These are phyloP conservation scores for Przewalskia tangutica DNA, from an alignment of 257 asterid genomes.

Conservation along the genomic window DNA sequence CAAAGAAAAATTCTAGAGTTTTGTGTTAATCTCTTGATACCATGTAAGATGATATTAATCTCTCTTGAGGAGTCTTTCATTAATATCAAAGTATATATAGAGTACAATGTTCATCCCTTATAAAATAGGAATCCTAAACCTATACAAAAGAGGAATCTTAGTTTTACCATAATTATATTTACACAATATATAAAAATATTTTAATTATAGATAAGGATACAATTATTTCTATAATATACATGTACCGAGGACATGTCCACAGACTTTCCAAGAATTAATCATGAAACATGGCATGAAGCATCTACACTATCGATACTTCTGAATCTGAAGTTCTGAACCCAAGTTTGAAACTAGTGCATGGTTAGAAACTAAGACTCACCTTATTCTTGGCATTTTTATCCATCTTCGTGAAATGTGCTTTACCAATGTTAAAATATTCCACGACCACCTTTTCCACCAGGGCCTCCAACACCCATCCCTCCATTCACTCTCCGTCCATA, in stretches of 20 bases:
- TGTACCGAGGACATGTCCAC: constrained; percentile 10
- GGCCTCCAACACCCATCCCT: constrained; percentile 58
- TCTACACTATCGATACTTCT: background rate
- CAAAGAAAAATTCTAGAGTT: too few species aligned
- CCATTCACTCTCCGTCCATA: constrained; percentile 41
- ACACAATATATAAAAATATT: too few species aligned
- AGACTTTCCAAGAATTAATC: background rate
- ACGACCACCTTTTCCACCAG: constrained; percentile 60
- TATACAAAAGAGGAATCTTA: too few species aligned
- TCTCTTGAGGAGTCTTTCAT: too few species aligned
- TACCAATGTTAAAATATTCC: constrained; percentile 69
- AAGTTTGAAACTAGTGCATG: background rate
- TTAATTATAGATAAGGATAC: too few species aligned
- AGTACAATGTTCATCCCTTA: too few species aligned
- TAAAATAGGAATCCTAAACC: too few species aligned
- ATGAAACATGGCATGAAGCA: background rate
- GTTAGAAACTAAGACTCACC: constrained; percentile 28
- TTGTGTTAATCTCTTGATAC: too few species aligned
- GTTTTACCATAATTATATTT: too few species aligned
- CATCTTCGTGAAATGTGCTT: constrained; percentile 61
- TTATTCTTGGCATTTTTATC: constrained; percentile 80
- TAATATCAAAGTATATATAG: too few species aligned
- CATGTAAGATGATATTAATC: too few species aligned
- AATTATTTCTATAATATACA: too few species aligned
- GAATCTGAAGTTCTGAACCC: background rate